These are phyloP conservation scores for Exophiala sp. DNA, from an alignment of 2,329 filamentous ascomycete genomes.

Conservation along the genomic window DNA sequence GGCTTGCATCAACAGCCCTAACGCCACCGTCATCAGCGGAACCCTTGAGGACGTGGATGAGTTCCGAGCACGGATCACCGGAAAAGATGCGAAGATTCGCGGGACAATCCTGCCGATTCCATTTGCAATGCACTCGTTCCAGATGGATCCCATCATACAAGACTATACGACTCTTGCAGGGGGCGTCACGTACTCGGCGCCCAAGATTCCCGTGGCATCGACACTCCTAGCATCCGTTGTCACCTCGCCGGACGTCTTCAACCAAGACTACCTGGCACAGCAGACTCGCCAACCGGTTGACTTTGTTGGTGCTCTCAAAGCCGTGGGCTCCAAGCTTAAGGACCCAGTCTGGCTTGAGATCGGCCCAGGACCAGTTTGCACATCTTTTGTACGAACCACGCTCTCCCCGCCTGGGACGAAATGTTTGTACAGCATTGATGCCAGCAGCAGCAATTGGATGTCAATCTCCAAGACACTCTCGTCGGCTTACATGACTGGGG, in stretches of 20 bases:
- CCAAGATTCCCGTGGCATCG: slow-evolving; percentile 57
- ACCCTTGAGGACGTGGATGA: slow-evolving; percentile 55
- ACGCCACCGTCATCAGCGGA: slow-evolving; percentile 67
- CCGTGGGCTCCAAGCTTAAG: slow-evolving; percentile 58
- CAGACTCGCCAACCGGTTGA: slow-evolving; percentile 64
- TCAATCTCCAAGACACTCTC: slow-evolving; percentile 55
- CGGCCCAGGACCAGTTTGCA: slow-evolving; percentile 66
- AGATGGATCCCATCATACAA: slow-evolving; percentile 58
- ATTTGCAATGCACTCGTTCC: slow-evolving; percentile 62
- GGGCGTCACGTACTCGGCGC: slow-evolving; percentile 52
- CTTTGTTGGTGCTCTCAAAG: slow-evolving; percentile 58
- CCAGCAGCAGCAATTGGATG: slow-evolving; percentile 59
- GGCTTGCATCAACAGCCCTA: slow-evolving; percentile 70
- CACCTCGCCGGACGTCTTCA: slow-evolving; percentile 51
- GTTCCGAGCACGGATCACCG: slow-evolving; percentile 47
- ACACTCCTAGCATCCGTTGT: slow-evolving; percentile 59
- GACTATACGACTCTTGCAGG: slow-evolving; percentile 53
- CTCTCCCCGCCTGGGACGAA: slow-evolving; percentile 55
- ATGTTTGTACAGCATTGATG: slow-evolving; percentile 57
- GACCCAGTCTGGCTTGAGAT: slow-evolving; percentile 67
- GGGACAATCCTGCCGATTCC: slow-evolving; percentile 58
- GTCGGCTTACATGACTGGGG: slow-evolving; percentile 56
- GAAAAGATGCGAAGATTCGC: slow-evolving; percentile 52
- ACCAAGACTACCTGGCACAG: slow-evolving; percentile 57
- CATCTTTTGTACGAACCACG: slow-evolving; percentile 61